These are phyloP conservation scores for Auricularia sp. DNA, from an alignment of 768 basidiomycete species.

Conservation along the genomic window DNA sequence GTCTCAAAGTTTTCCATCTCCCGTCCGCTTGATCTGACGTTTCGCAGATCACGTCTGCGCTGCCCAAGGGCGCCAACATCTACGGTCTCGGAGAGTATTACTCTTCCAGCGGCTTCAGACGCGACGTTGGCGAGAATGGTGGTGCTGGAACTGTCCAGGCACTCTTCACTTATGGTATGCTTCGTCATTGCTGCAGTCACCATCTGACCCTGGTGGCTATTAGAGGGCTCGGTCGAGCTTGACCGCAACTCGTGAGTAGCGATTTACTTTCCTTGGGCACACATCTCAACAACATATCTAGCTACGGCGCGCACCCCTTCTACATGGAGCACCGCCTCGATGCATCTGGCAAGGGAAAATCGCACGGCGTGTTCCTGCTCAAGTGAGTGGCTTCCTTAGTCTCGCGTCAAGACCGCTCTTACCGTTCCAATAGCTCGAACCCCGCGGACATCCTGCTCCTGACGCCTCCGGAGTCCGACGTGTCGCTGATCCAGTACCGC, in stretches of 20 bases:
- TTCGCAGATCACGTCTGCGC: slow-evolving; percentile 2
- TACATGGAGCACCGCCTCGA: slow-evolving; percentile 9
- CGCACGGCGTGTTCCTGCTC: slow-evolving; percentile 27
- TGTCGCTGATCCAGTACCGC: slow-evolving; percentile 21
- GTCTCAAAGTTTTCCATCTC: neutral
- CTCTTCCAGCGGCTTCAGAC: neutral
- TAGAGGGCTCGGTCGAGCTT: slow-evolving; percentile 27
- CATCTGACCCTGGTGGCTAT: slow-evolving; percentile 60
- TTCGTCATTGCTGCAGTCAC: slow-evolving; percentile 10
- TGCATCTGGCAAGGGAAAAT: slow-evolving; percentile 1
- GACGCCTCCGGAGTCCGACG: slow-evolving; percentile 48
- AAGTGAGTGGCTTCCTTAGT: slow-evolving; percentile 5
- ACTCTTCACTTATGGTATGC: too few species aligned
- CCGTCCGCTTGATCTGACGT: neutral
- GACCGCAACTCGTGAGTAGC: neutral
- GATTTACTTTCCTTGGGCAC: too few species aligned
- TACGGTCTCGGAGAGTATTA: slow-evolving; percentile 23
- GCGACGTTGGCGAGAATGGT: neutral
- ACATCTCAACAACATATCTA: neutral
- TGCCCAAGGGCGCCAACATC: slow-evolving; percentile 21
- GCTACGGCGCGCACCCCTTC: slow-evolving; percentile 9
- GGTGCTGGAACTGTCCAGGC: too few species aligned
- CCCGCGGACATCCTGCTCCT: slow-evolving; percentile 61
- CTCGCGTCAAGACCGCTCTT: neutral
- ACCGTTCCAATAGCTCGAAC: slow-evolving; percentile 20